Conservation (phyloP, 805 yeast genomes). For the Zygotorulaspora sp. region DNA sequence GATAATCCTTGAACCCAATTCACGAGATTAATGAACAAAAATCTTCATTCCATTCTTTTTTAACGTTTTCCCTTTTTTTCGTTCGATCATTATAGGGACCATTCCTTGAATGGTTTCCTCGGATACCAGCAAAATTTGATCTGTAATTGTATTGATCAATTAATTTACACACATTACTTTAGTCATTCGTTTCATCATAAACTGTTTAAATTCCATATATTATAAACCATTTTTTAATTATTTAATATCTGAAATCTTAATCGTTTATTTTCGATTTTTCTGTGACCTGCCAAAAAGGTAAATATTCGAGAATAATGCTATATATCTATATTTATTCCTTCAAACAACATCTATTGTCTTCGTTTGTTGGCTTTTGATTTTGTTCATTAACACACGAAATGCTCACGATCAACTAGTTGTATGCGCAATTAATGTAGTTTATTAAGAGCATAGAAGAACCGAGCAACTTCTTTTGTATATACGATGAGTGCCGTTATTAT, state of each 20-base stretch:
- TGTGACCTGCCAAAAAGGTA: too few species aligned
- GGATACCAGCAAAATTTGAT: conserved; percentile 8
- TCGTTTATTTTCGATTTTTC: too few species aligned
- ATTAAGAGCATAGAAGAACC: too few species aligned
- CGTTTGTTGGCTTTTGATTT: too few species aligned
- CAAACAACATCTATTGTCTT: too few species aligned
- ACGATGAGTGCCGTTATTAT: too few species aligned
- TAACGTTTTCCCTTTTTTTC: conserved; percentile 6
- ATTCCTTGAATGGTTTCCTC: conserved; percentile 1
- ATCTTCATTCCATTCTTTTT: conserved; percentile 1
- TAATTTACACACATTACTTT: conserved; percentile 1
- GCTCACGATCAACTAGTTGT: too few species aligned
- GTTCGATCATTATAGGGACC: conserved; percentile 5
- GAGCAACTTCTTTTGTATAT: too few species aligned
- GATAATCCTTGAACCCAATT: neutral
- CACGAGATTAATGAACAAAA: neutral
- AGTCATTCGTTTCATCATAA: conserved; percentile 9
- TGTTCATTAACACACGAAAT: too few species aligned
- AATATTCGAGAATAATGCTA: too few species aligned
- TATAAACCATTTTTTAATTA: neutral
- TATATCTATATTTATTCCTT: too few species aligned
- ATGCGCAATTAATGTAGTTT: too few species aligned
- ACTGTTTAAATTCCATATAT: neutral
- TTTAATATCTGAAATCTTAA: neutral
- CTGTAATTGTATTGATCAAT: neutral